Conservation (phyloP, 169 alveolate species). For the Babesia divergens region DNA sequence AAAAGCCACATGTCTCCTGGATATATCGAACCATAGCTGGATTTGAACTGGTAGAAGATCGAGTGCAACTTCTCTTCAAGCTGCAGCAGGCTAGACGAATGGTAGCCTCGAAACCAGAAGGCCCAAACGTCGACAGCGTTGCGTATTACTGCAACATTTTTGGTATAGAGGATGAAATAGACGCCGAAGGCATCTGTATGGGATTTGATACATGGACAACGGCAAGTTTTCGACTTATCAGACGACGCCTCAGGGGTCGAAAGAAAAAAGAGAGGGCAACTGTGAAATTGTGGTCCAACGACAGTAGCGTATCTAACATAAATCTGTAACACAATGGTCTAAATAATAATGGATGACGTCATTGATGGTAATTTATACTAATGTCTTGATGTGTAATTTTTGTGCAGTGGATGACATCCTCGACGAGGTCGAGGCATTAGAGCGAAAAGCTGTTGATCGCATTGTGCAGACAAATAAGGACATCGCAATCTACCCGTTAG, state of each 20-base stretch:
- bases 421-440: conserved; percentile 5
- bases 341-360: conserved; percentile 5
- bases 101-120: background rate
- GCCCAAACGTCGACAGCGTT: background rate
- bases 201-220: conserved; percentile 21
- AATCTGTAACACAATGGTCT: background rate
- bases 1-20: background rate
- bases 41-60: conserved; percentile 36
- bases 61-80: conserved; percentile 1
- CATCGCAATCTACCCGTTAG: conserved; percentile 33
- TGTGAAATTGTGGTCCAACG: background rate
- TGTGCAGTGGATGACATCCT: conserved; percentile 26
- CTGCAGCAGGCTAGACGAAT: conserved; percentile 8
- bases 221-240: background rate
- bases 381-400: conserved; percentile 6
- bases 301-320: background rate
- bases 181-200: background rate
- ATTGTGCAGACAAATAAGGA: background rate
- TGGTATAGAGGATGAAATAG: conserved; percentile 24
- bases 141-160: conserved; percentile 6
- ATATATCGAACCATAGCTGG: background rate
- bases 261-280: background rate
- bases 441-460: background rate
- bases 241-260: background rate
- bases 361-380: background rate